These are phyloP conservation scores for Colletotrichum plurivorum DNA, from an alignment of 2,329 filamentous ascomycete genomes.

Conservation along the genomic window DNA sequence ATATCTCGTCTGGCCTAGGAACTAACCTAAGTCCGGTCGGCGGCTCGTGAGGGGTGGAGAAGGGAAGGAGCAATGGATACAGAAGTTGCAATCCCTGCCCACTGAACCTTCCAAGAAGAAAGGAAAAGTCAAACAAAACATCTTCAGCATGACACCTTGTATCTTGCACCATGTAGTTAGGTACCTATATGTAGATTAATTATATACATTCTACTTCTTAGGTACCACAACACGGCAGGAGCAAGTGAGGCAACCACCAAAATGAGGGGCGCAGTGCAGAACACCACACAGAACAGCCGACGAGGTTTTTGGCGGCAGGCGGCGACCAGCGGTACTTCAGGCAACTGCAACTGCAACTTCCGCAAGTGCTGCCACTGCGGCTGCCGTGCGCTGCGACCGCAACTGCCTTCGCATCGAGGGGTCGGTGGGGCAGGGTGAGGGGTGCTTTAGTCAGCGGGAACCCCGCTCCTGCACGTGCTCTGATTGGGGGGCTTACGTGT, in stretches of 20 bases:
- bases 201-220: too few relatives aligned
- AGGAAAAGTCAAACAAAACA: too few relatives aligned
- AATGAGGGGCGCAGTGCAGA: too few relatives aligned
- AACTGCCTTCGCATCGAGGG: slow-evolving; percentile 34
- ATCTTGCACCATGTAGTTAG: too few relatives aligned
- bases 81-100: too few relatives aligned
- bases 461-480: background rate
- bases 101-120: too few relatives aligned
- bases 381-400: background rate
- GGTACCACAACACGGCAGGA: too few relatives aligned
- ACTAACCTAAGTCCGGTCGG: slow-evolving; percentile 13
- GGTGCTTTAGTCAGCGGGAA: slow-evolving; percentile 9
- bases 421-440: slow-evolving; percentile 16
- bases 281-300: background rate
- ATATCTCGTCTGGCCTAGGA: slow-evolving; percentile 16
- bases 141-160: too few relatives aligned
- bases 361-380: background rate
- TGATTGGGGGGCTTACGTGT: slow-evolving; percentile 22
- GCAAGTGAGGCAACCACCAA: too few relatives aligned
- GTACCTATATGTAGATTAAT: too few relatives aligned
- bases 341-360: background rate
- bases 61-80: too few relatives aligned
- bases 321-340: background rate
- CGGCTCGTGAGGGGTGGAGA: slow-evolving; percentile 12
- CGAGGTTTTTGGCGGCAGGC: background rate